Evolutionary conservation across 2,329 filamentous ascomycete species (phyloP), one percentile per base, ranked within the genome.

Genomic region (Periglandula ipomoeae): DNA sequence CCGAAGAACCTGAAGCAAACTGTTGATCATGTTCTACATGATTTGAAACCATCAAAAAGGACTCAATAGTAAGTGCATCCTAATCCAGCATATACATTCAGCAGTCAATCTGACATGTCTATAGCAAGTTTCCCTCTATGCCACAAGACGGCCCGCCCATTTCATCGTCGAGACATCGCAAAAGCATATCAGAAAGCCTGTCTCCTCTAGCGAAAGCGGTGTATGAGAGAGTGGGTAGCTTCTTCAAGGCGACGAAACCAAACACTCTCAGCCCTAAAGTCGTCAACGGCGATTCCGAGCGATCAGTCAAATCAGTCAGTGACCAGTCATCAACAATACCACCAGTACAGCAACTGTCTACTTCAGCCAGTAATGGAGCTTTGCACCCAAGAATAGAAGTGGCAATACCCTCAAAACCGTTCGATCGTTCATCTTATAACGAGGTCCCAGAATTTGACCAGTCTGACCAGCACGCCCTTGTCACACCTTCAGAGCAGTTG

Each of bases 1-100:
- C 83, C 85, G 19, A 78, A 79, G 60, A 78, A 81, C 54, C 70
- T 90, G 42, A 83, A 87, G 56, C 81, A 84, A 56, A 84, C 82
- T 10, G 73, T 90, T 41, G 77, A 85, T 57, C 83, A 91, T 62
- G 73, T 96, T 26, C 79, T 87, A 50, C 81, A 83, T 53, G 76
- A 95, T 37, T 66, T 96, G 49, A 81, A 82, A 59, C 77, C 82
- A 2, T 78, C 83, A n/a, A 82, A 83, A 52, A 71, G 86, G 53
- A 84, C 85, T 9, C 70, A 84, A 58, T 87, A 79, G 84, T 87
- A 68, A 62, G 73, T 59, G 46, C 37, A 34, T 32, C 11, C 13
- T 20, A 9, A 22, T 24, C 19, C 23, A 3, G 40, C 13, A n/a
- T 34, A 41, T 13, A 4, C 19, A 13, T 34, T 20, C 5, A n/a